phyloP scores from a whole-genome alignment of 768 basidiomycete species.

The Agaricus bisporus region DNA sequence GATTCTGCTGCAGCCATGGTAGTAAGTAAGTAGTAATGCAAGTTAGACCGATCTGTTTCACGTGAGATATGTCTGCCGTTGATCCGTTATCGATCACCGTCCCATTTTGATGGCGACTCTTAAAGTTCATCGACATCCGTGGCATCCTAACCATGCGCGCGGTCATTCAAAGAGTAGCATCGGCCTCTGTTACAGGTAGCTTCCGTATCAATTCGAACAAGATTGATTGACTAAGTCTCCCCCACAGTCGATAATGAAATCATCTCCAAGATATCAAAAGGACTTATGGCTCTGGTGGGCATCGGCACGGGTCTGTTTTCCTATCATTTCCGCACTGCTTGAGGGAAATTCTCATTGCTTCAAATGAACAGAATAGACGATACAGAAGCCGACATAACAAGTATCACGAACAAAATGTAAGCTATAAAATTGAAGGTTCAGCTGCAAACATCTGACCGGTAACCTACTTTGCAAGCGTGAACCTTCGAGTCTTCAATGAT shows the following conservation, averaged over 20 bases:
- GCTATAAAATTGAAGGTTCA: slow-evolving; percentile 14
- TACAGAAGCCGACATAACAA: slow-evolving; percentile 63
- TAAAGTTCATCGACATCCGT: no score
- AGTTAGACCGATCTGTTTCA: neutral
- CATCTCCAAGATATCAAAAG: slow-evolving; percentile 78
- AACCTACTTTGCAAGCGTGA: slow-evolving; percentile 40
- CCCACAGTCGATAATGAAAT: slow-evolving; percentile 67
- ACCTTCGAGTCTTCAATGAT: slow-evolving; percentile 69
- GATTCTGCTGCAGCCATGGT: slow-evolving; percentile 31
- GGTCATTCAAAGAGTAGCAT: slow-evolving; percentile 76
- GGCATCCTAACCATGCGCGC: slow-evolving; percentile 52
- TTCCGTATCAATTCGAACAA: neutral
- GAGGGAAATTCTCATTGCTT: slow-evolving; percentile 10
- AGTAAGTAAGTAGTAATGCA: no score
- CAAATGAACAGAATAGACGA: slow-evolving; percentile 56
- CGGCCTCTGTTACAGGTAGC: slow-evolving; percentile 80
- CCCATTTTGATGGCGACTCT: no score
- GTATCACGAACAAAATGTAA: slow-evolving; percentile 80
- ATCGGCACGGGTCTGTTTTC: slow-evolving; percentile 65
- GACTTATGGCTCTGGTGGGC: slow-evolving; percentile 87
- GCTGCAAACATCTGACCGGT: slow-evolving; percentile 7
- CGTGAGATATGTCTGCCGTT: neutral
- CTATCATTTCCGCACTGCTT: neutral
- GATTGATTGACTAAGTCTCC: neutral
- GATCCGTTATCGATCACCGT: neutral